Evolutionary conservation across 768 basidiomycete species (phyloP).

Genomic region (Ramaria rubella): DNA sequence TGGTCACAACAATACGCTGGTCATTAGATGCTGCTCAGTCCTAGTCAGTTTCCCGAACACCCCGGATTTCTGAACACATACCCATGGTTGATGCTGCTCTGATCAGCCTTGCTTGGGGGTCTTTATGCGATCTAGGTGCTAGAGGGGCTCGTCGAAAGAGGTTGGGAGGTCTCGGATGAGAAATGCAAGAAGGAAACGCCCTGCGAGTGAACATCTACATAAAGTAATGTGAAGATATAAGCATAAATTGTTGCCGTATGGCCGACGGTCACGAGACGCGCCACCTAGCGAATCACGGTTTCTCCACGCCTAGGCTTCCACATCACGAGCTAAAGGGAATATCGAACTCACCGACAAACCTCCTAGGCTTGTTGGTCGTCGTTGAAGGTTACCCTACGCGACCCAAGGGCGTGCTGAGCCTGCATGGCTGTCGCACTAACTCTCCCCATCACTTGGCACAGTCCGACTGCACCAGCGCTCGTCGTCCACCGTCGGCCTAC

Average conservation of each 20-base stretch:
- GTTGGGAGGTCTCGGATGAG: neutral
- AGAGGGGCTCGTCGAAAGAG: neutral
- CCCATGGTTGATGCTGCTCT: constrained; percentile 3
- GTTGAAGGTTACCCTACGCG: no score
- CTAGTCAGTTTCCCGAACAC: neutral
- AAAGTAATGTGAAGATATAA: neutral
- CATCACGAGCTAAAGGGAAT: no score
- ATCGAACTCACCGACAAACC: neutral
- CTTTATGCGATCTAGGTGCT: neutral
- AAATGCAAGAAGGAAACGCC: neutral
- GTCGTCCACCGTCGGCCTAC: no score
- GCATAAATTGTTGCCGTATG: neutral
- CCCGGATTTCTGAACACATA: neutral
- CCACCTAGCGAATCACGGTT: neutral
- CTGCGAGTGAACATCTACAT: constrained; percentile 10
- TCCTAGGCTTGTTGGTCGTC: neutral
- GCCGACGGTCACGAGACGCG: neutral
- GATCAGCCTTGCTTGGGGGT: neutral
- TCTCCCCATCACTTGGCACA: no score
- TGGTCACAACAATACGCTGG: constrained; percentile 69
- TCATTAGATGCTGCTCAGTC: constrained; percentile 4
- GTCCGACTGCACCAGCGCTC: no score
- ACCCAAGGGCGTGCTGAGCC: neutral
- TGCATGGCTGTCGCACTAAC: no score
- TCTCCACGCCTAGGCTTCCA: no score